These are phyloP conservation scores for Echeveria elegans DNA, from an alignment of 164 flowering plant genomes.

Conservation along the genomic window DNA sequence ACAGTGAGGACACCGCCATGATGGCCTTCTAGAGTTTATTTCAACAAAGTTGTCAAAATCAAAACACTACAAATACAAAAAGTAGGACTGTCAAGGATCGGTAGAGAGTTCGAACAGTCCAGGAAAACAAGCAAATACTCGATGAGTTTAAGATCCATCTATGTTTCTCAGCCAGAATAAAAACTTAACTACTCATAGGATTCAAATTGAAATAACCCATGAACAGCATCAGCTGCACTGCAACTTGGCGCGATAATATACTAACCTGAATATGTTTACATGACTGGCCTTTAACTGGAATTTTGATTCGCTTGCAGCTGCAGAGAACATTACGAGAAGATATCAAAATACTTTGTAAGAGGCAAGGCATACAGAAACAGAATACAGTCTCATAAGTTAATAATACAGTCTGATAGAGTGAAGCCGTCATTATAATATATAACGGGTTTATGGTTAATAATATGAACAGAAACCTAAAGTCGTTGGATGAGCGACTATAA, in stretches of 20 bases:
- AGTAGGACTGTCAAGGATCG: not conserved
- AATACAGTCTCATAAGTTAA: not conserved
- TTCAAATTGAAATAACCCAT: not conserved
- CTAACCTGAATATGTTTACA: constrained; percentile 10
- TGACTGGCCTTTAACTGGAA: constrained; percentile 8
- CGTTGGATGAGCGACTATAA: not conserved
- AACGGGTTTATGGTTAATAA: not conserved
- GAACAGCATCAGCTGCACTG: not conserved
- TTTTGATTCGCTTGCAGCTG: constrained; percentile 7
- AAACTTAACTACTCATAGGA: not conserved
- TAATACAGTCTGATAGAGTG: not conserved
- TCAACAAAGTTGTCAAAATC: constrained; percentile 7
- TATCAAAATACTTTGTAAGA: too few relatives aligned
- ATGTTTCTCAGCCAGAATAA: too few relatives aligned
- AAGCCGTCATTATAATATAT: not conserved
- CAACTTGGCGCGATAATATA: not conserved
- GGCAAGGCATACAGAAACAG: too few relatives aligned
- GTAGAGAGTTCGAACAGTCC: not conserved
- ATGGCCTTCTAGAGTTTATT: constrained; percentile 11
- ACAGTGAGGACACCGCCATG: constrained; percentile 9
- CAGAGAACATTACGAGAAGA: too few relatives aligned
- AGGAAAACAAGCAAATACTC: not conserved
- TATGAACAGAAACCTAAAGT: not conserved
- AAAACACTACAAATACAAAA: constrained; percentile 2
- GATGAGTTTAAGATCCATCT: not conserved